Percentiles rank a stretch among this genome's conserved stretches.
Conservation (phyloP, 2,329 filamentous ascomycete genomes). For the Cladophialophora carrionii region DNA sequence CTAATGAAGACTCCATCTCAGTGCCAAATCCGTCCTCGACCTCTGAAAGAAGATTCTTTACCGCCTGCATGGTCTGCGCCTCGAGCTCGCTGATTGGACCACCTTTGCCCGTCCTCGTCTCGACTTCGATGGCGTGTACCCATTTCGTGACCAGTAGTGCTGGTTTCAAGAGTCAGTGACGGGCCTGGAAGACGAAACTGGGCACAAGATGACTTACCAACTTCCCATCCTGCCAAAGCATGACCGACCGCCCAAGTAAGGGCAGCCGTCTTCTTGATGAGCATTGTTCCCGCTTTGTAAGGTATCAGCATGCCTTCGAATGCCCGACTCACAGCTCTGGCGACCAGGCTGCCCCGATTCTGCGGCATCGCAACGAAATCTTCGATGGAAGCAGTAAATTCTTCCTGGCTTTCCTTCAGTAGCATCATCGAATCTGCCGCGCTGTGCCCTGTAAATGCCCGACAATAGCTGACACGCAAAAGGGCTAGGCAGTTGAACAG, state of each 20-base stretch:
- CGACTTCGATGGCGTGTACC: conserved; percentile 41
- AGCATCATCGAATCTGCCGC: conserved; percentile 42
- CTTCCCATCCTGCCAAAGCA: conserved; percentile 44
- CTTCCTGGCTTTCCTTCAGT: conserved; percentile 40
- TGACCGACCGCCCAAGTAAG: conserved; percentile 44
- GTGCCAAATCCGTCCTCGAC: conserved; percentile 37
- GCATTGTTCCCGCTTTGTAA: conserved; percentile 39
- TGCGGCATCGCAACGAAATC: conserved; percentile 39
- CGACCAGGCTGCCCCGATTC: conserved; percentile 38
- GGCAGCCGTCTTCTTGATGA: conserved; percentile 43
- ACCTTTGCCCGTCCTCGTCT: conserved; percentile 20
- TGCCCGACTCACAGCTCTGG: conserved; percentile 41
- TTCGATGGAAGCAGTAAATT: conserved; percentile 36
- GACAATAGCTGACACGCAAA: conserved; percentile 42
- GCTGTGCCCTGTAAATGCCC: conserved; percentile 41
- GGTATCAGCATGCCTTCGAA: conserved; percentile 41
- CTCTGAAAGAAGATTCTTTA: conserved; percentile 39
- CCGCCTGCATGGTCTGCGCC: conserved; percentile 37
- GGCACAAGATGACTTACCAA: conserved; percentile 33
- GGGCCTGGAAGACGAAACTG: background rate
- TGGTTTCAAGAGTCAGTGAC: conserved; percentile 21
- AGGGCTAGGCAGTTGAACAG: conserved; percentile 44
- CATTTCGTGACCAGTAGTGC: conserved; percentile 44
- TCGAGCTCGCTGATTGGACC: conserved; percentile 37
- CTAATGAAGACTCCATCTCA: conserved; percentile 30